A percentile compares a stretch with the other conserved stretches of the same genome.
phyloP scores from a whole-genome alignment of 2,329 filamentous ascomycete species.

The Beauveria medogensis region DNA sequence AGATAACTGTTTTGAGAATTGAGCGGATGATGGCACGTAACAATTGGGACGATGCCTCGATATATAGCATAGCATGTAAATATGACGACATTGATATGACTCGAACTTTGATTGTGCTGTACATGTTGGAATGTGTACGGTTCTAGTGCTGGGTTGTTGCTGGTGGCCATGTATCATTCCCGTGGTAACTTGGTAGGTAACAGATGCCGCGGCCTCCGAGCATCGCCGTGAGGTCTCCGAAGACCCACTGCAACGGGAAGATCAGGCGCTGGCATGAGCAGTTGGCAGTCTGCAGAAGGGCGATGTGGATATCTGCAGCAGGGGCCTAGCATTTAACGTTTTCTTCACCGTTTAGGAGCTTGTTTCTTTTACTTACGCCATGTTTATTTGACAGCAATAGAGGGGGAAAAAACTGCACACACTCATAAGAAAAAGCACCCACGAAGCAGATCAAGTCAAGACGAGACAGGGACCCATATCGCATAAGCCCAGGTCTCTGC shows the following conservation, averaged over 20 bases:
- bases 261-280: not conserved
- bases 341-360: not conserved
- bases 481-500: constrained; percentile 1
- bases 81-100: not conserved
- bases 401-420: not conserved
- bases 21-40: not conserved
- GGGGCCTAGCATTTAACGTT: not conserved
- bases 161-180: not conserved
- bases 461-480: not conserved
- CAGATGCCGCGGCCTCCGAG: constrained; percentile 5
- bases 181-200: not conserved
- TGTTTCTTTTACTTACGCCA: not conserved
- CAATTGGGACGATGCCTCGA: not conserved
- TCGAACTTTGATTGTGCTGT: not conserved
- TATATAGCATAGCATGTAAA: not conserved
- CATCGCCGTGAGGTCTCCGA: constrained; percentile 3
- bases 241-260: constrained; percentile 6
- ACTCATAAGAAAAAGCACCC: not conserved
- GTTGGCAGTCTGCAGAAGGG: not conserved
- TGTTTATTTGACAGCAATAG: too few relatives aligned
- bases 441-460: not conserved
- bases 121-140: too few relatives aligned
- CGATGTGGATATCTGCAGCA: not conserved
- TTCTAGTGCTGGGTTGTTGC: not conserved
- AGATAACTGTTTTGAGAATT: not conserved